Evolutionary conservation across 805 yeast species (phyloP).

Genomic region (Zygoascus flipseniorum): DNA sequence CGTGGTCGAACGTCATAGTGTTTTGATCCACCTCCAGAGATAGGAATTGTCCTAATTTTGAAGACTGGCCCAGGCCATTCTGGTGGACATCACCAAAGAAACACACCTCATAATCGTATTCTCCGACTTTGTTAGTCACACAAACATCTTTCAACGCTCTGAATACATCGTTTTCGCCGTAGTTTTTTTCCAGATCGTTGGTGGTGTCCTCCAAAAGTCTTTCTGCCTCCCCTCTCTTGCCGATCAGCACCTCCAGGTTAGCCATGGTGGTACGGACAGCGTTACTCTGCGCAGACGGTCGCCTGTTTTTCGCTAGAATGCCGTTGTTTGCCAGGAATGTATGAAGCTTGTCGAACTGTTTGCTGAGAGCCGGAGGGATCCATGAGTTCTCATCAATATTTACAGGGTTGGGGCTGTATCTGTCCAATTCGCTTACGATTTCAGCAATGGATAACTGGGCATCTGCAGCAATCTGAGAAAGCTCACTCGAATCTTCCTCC

Average conservation of each 20-base stretch:
- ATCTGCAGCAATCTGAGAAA: neutral
- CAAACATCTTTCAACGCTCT: conserved; percentile 47
- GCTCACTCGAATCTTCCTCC: neutral
- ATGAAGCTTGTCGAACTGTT: neutral
- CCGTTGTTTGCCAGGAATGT: conserved; percentile 15
- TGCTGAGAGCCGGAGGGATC: neutral
- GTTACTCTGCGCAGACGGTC: conserved; percentile 7
- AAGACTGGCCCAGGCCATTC: conserved; percentile 37
- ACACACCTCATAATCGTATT: conserved; percentile 59
- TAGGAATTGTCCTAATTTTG: conserved; percentile 42
- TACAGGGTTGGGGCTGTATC: conserved; percentile 3
- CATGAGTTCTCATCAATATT: neutral
- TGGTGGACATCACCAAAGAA: conserved; percentile 52
- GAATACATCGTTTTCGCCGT: conserved; percentile 59
- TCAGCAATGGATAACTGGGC: neutral
- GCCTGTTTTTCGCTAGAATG: conserved; percentile 6
- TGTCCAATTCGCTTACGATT: conserved; percentile 4
- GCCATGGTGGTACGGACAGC: conserved; percentile 12
- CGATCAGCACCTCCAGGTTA: conserved; percentile 12
- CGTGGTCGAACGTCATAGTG: conserved; percentile 41
- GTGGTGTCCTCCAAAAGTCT: conserved; percentile 12
- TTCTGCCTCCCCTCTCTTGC: conserved; percentile 14
- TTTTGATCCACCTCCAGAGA: conserved; percentile 19
- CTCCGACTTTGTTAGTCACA: conserved; percentile 48
- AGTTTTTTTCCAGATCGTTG: conserved; percentile 18